These are phyloP conservation scores for Nevesoporus exiguus DNA, from an alignment of 768 basidiomycete genomes.

Conservation along the genomic window DNA sequence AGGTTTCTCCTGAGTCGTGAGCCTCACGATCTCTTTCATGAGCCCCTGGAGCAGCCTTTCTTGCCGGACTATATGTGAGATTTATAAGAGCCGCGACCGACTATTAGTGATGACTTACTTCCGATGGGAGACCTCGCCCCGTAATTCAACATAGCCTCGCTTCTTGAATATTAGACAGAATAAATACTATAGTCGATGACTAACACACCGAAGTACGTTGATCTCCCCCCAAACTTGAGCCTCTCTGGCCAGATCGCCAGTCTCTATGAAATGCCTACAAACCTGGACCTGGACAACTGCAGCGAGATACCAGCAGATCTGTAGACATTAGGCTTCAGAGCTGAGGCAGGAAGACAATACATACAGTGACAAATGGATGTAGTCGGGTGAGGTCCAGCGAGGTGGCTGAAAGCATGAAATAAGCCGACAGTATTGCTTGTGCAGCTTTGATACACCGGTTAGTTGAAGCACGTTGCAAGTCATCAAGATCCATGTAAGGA, in stretches of 20 bases:
- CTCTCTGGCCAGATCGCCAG: constrained; percentile 69
- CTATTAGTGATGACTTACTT: constrained; percentile 46
- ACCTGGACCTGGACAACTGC: constrained; percentile 83
- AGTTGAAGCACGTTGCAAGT: constrained; percentile 63
- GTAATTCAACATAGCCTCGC: constrained; percentile 82
- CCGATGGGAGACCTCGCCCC: constrained; percentile 79
- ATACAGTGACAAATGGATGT: constrained; percentile 78
- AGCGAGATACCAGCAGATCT: constrained; percentile 92
- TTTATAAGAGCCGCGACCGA: constrained; percentile 4
- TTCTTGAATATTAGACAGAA: constrained; percentile 28
- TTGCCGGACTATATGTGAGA: constrained; percentile 65
- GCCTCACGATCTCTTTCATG: constrained; percentile 80
- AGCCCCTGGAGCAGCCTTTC: constrained; percentile 77
- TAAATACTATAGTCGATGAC: not conserved
- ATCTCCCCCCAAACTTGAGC: constrained; percentile 85
- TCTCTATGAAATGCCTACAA: constrained; percentile 83
- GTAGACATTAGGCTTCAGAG: constrained; percentile 15
- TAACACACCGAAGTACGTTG: constrained; percentile 66
- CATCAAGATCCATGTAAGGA: constrained; percentile 72
- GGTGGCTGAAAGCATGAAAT: constrained; percentile 75
- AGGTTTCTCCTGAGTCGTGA: constrained; percentile 78
- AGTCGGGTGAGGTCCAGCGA: constrained; percentile 76
- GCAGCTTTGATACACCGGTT: constrained; percentile 71
- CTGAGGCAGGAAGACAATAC: constrained; percentile 27
- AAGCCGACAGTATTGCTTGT: constrained; percentile 67